Evolutionary conservation across 116 monocot genomes (phyloP), one percentile per base, ranked within the genome.

Genomic region (Iris pallida): DNA sequence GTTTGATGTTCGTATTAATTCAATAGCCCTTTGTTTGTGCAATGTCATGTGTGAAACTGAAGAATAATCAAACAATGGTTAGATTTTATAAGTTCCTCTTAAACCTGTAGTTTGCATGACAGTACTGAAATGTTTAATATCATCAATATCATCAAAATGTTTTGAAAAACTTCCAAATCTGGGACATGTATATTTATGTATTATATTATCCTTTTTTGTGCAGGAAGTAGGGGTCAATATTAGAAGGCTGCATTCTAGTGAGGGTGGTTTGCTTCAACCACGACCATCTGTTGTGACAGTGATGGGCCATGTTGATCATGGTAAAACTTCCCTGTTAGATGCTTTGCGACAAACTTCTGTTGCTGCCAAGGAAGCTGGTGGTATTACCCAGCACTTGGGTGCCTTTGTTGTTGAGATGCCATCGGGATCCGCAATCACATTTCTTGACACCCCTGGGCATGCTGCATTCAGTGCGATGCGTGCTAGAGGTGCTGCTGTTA

Each of bases 271-370:
- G 16, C 69, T 86, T 72, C 70, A 86, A 69, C 73, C 88, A 47
- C 81, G 98, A 4, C 76, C 98, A 49, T 74, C 98, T 76, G 98
- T 98, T 71, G 93, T 98, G 57, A 98, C 98, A 10, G 93, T 98
- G 41, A 98, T 98, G 98, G 98, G 98, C 16, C 98, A 98, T 75
- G 98, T 98, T 8, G 98, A 98, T 76, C 98, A 98, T 83, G 98
- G 98, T 8, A 98, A 98, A 78, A 98, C 98, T 7, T 98, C 98
- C 20, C 86, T 98, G 55, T 80, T 98, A 53, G 98, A 98, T 75
- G 87, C 93, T 43, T 66, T 98, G 55, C 87, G 93, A 6, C 81
- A 86, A 70, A 98, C 98, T 54, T 88, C 98, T 65, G 78, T 98
- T 65, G 98, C 98, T n/a, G 98, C 98, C 47, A 90, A 80, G 73